A percentile compares a stretch with the other conserved stretches of the same genome.
Conservation (phyloP, 495 filamentous ascomycete genomes). For the Penicillium arizonense region DNA sequence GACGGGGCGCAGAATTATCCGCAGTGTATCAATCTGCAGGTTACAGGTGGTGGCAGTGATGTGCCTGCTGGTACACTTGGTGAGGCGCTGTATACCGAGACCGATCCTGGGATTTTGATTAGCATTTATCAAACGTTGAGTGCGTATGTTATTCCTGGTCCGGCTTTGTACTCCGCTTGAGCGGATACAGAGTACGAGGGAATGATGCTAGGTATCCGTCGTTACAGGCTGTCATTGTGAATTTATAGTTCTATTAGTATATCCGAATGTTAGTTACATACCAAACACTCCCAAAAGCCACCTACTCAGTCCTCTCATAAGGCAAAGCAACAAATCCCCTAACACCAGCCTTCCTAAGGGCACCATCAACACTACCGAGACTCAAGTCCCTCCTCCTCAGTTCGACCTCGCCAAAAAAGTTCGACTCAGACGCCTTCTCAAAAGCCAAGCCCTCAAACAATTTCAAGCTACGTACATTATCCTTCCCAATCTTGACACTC, state of each 20-base stretch:
- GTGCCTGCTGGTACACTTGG: slow-evolving; percentile 54
- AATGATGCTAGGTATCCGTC: not conserved
- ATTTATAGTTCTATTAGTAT: not conserved
- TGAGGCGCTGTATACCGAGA: slow-evolving; percentile 55
- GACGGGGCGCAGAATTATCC: slow-evolving; percentile 75
- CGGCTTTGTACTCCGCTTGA: slow-evolving; percentile 35
- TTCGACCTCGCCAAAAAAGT: slow-evolving; percentile 70
- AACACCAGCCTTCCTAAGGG: slow-evolving; percentile 31
- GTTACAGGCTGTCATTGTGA: not conserved
- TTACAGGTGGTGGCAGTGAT: slow-evolving; percentile 60
- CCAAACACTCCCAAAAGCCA: not conserved
- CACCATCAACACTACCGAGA: slow-evolving; percentile 16
- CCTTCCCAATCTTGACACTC: slow-evolving; percentile 59
- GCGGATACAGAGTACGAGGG: too few relatives aligned
- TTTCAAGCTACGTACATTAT: slow-evolving; percentile 53
- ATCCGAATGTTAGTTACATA: not conserved
- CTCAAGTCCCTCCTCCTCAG: slow-evolving; percentile 41
- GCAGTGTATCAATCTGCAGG: slow-evolving; percentile 69
- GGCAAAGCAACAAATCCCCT: slow-evolving; percentile 37
- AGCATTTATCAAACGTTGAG: slow-evolving; percentile 53
- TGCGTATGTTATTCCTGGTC: slow-evolving; percentile 53
- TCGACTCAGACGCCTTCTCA: slow-evolving; percentile 46
- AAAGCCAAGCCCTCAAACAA: slow-evolving; percentile 63
- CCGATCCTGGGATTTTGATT: slow-evolving; percentile 59
- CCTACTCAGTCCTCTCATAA: slow-evolving; percentile 32